Evolutionary conservation across 2,329 filamentous ascomycete species (phyloP).

Genomic region (Escovopsis sp.): DNA sequence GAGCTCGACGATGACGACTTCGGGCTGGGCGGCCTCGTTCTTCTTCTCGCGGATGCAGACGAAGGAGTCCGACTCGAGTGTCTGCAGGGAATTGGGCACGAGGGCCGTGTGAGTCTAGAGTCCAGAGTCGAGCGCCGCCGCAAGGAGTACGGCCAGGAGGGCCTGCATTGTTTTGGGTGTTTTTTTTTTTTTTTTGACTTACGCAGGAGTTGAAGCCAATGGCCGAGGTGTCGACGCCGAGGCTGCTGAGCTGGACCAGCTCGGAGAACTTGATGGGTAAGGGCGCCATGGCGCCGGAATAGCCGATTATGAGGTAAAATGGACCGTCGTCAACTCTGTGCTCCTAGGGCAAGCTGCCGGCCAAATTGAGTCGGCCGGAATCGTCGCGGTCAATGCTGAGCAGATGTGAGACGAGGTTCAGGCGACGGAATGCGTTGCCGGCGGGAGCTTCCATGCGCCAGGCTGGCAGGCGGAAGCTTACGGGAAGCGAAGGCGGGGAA

Average conservation of each 20-base stretch:
- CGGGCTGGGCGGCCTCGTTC: constrained; percentile 66
- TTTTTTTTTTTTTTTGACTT: constrained; percentile 20
- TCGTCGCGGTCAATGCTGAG: constrained; percentile 5
- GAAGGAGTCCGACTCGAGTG: constrained; percentile 92
- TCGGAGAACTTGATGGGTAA: constrained; percentile 89
- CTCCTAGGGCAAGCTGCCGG: constrained; percentile 8
- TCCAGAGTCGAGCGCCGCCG: constrained; percentile 2
- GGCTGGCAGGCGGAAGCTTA: constrained; percentile 11
- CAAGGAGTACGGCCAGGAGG: too few species aligned
- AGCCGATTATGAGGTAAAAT: constrained; percentile 8
- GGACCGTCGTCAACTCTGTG: constrained; percentile 6
- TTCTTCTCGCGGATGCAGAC: constrained; percentile 95
- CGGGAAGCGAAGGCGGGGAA: constrained; percentile 8
- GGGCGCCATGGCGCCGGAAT: constrained; percentile 41
- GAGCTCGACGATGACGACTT: constrained; percentile 95
- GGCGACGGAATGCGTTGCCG: constrained; percentile 12
- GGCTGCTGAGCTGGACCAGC: constrained; percentile 53
- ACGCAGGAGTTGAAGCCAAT: constrained; percentile 75
- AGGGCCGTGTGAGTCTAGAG: not conserved
- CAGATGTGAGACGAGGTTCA: constrained; percentile 7
- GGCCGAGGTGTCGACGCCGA: constrained; percentile 31
- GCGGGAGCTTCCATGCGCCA: constrained; percentile 25
- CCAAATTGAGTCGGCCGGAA: constrained; percentile 13
- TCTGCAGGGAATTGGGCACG: constrained; percentile 39
- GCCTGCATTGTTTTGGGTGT: too few species aligned